Conservation (phyloP, 176 grass and related monocot species). For the Areca catechu region DNA sequence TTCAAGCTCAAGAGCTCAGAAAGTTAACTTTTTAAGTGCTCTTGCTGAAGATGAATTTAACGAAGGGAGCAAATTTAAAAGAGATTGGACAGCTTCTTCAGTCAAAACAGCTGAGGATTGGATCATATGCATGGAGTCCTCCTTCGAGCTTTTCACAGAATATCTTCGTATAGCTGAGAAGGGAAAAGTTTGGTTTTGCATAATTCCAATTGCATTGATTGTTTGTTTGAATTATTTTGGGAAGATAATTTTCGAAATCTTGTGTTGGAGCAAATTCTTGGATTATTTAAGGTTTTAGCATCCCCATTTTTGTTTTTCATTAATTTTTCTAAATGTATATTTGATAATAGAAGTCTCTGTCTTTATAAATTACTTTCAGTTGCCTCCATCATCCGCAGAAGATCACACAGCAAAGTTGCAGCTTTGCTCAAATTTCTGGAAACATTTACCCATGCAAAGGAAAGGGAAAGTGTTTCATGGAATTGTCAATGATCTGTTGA, state of each 20-base stretch:
- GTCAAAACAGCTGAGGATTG: slow-evolving; percentile 31
- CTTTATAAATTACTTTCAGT: slow-evolving; percentile 24
- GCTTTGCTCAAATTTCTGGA: slow-evolving; percentile 86
- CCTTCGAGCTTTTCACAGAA: slow-evolving; percentile 82
- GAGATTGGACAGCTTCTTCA: slow-evolving; percentile 19
- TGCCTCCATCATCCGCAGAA: slow-evolving; percentile 54
- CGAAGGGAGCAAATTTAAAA: slow-evolving; percentile 26
- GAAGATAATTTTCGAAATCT: slow-evolving; percentile 67
- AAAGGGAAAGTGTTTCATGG: slow-evolving; percentile 57
- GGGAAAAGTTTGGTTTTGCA: slow-evolving; percentile 62
- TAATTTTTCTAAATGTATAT: slow-evolving; percentile 18
- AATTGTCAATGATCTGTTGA: slow-evolving; percentile 71
- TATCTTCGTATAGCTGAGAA: slow-evolving; percentile 65
- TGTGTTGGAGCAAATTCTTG: slow-evolving; percentile 83
- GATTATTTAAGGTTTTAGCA: slow-evolving; percentile 64
- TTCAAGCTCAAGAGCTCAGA: slow-evolving; percentile 67
- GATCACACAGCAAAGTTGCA: slow-evolving; percentile 79
- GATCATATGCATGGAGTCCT: slow-evolving; percentile 54
- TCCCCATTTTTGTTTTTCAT: slow-evolving; percentile 16
- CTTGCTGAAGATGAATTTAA: slow-evolving; percentile 18
- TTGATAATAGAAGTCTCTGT: slow-evolving; percentile 13
- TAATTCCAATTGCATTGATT: slow-evolving; percentile 63
- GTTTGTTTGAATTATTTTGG: slow-evolving; percentile 87
- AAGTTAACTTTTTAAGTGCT: slow-evolving; percentile 30
- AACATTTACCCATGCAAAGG: slow-evolving; percentile 71